Evolutionary conservation across 495 filamentous ascomycete genomes (phyloP), one percentile per base, ranked within the genome.

Genomic region (Parathielavia appendiculata): DNA sequence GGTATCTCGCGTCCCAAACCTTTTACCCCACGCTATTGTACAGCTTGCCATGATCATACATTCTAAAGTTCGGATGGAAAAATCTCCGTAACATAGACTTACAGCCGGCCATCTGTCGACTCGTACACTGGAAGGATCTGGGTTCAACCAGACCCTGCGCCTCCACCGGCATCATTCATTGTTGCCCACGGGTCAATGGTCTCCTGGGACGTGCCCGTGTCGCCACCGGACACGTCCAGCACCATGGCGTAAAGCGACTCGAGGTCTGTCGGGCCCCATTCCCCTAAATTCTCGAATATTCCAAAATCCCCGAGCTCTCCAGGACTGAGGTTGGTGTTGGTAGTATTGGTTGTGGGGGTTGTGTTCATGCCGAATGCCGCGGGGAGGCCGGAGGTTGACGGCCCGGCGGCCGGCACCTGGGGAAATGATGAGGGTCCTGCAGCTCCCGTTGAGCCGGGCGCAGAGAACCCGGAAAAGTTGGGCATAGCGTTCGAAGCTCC

Each of bases 241-340:
- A 59, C 19, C 47, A 61, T 56, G 46, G 26, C 30, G 41, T 57
- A 61, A 2, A 56, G 22, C 11, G 39, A 20, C 5, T 61, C 54
- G 10, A 53, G 23, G 39, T 59, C 57, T 0, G 41, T 30, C 11
- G 46, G 2, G 19, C 40, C 48, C 59, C 59, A 61, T 14, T 48
- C 40, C 13, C 34, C 49, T 5, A 59, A 30, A 19, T 5, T 38
- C 0, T 53, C 47, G 12, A 61, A 57, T 16, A 61, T 26, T 39
- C 49, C 34, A 30, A 45, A 19, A 11, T 20, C n/a, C 6, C 23
- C 45, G 22, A 48, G 45, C 10, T 26, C 23, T 1, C 12, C 34
- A 9, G 50, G 4, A 35, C 5, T 16, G 50, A 6, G 11, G 16
- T 16, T 58, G 47, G 23, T 34, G 22, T 7, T 11, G 41, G 4